A percentile compares a stretch with the other conserved stretches of the same genome.
These are phyloP conservation scores for Monosporascus sp. DNA, from an alignment of 2,329 filamentous ascomycete genomes.

Conservation along the genomic window DNA sequence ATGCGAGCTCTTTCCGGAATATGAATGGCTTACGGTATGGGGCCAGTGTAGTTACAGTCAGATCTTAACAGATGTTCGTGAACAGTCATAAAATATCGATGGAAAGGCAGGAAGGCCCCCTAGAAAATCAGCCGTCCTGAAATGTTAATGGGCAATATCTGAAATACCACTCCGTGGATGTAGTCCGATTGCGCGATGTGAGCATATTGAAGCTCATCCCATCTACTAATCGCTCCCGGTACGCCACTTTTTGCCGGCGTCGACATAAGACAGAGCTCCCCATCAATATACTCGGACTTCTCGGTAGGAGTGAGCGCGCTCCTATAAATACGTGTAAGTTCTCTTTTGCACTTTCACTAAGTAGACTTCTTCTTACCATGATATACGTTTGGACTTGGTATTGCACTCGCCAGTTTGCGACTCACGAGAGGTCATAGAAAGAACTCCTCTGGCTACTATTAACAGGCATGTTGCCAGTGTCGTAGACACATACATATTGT, in stretches of 20 bases:
- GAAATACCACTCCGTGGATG: slow-evolving; percentile 22
- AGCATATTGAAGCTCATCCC: slow-evolving; percentile 28
- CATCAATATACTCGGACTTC: slow-evolving; percentile 24
- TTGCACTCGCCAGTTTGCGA: background rate
- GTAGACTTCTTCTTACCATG: slow-evolving; percentile 10
- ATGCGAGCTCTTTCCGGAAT: background rate
- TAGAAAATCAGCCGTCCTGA: background rate
- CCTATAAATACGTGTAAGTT: slow-evolving; percentile 5
- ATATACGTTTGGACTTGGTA: slow-evolving; percentile 3
- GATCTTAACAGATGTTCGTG: slow-evolving; percentile 26
- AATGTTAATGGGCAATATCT: background rate
- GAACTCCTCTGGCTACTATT: background rate
- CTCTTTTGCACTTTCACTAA: background rate
- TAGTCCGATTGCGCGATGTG: slow-evolving; percentile 24
- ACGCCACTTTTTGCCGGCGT: slow-evolving; percentile 17
- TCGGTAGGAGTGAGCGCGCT: slow-evolving; percentile 13
- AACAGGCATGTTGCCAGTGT: background rate
- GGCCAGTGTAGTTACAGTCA: slow-evolving; percentile 24
- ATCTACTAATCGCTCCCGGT: slow-evolving; percentile 21
- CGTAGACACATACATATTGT: background rate
- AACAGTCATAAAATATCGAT: slow-evolving; percentile 26
- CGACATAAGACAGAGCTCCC: slow-evolving; percentile 27
- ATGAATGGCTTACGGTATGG: slow-evolving; percentile 12
- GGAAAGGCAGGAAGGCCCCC: slow-evolving; percentile 30
- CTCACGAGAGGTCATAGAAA: background rate